These are phyloP conservation scores for Picea mariana DNA, from an alignment of 83 land plant genomes.

Conservation along the genomic window DNA sequence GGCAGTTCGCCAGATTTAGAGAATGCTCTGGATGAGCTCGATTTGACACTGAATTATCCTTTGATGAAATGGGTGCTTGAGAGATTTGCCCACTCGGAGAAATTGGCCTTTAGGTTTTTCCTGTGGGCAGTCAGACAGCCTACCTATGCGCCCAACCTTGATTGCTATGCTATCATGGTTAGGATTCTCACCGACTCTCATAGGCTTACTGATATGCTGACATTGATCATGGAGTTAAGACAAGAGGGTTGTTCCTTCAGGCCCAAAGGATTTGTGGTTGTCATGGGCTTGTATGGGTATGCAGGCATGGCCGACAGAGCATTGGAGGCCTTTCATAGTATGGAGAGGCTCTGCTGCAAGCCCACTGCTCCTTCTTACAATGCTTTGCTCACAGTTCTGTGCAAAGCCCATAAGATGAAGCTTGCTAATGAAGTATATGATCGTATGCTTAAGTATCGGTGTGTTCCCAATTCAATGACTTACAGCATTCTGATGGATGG, in stretches of 20 bases:
- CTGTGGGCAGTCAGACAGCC: slow-evolving; percentile 3
- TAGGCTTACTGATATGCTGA: not conserved
- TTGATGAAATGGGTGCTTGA: not conserved
- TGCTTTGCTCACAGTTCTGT: not conserved
- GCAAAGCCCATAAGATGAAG: not conserved
- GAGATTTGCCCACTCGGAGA: not conserved
- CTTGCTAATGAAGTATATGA: not conserved
- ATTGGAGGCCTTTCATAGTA: not conserved
- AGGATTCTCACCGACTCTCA: not conserved
- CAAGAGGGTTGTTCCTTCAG: not conserved
- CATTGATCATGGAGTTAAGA: not conserved
- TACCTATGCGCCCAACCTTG: not conserved
- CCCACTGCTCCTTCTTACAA: not conserved
- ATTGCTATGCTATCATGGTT: not conserved
- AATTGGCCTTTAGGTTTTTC: not conserved
- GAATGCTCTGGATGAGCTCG: not conserved
- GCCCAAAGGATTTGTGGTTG: not conserved
- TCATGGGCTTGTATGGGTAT: not conserved
- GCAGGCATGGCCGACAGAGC: not conserved
- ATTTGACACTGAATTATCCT: not conserved
- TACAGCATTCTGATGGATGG: not conserved
- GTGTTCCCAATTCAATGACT: not conserved
- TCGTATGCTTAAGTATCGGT: not conserved
- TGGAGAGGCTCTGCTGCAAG: slow-evolving; percentile 2
- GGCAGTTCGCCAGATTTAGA: not conserved